Evolutionary conservation across 129 eudicot species (phyloP).

Genomic region (Apium graveolens): DNA sequence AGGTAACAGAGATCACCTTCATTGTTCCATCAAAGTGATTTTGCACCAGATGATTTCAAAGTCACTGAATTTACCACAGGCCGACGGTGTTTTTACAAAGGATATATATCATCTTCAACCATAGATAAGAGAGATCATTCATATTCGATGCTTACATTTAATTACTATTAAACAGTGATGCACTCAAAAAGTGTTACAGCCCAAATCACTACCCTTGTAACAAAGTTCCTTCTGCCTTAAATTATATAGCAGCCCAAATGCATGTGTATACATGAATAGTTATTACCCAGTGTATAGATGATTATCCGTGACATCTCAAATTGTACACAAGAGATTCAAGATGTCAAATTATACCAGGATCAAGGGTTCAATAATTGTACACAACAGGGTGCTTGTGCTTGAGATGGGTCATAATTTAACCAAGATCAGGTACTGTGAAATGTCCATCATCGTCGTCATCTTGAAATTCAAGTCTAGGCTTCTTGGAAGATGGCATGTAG

Average conservation of each 20-base stretch:
- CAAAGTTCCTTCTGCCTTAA: constrained; percentile 1
- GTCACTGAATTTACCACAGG: too few relatives aligned
- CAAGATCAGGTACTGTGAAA: constrained; percentile 95
- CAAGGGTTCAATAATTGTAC: not conserved
- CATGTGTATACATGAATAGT: not conserved
- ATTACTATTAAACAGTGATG: not conserved
- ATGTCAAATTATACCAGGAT: not conserved
- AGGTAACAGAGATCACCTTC: too few relatives aligned
- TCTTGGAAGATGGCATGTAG: constrained; percentile 45
- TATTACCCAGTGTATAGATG: not conserved
- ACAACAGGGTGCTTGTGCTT: not conserved
- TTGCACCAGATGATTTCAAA: too few relatives aligned
- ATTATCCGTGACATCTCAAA: not conserved
- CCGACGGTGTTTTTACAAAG: too few relatives aligned
- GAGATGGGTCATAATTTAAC: constrained; percentile 25
- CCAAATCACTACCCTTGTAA: not conserved
- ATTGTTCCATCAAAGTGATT: too few relatives aligned
- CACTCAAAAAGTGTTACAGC: not conserved
- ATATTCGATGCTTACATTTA: not conserved
- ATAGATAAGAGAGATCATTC: too few relatives aligned
- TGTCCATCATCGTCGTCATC: constrained; percentile 55
- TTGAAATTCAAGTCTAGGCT: constrained; percentile 55
- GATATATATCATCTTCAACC: too few relatives aligned
- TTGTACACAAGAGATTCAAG: not conserved
- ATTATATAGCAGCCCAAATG: not conserved